Evolutionary conservation across 345 rosid species (phyloP).

Genomic region (Syzygium aromaticum): DNA sequence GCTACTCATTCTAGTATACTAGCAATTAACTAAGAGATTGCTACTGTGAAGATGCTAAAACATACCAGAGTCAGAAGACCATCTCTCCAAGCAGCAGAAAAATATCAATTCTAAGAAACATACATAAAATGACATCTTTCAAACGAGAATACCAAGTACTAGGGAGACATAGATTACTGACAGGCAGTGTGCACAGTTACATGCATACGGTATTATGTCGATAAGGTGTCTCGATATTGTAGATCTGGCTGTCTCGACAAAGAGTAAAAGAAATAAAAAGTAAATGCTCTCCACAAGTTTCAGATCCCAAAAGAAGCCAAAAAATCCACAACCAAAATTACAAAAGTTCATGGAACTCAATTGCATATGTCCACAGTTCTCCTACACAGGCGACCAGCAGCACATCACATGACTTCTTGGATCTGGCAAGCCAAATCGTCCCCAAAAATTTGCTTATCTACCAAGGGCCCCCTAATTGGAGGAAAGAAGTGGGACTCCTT

Average conservation of each 20-base stretch:
- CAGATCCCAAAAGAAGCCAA: not conserved
- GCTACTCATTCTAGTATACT: not conserved
- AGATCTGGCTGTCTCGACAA: not conserved
- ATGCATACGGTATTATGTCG: not conserved
- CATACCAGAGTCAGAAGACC: not conserved
- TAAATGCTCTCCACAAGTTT: not conserved
- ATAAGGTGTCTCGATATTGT: not conserved
- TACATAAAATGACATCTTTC: not conserved
- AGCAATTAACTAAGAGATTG: not conserved
- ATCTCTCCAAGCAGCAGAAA: not conserved
- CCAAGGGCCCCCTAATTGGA: not conserved
- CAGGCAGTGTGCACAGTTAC: not conserved
- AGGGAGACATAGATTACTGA: not conserved
- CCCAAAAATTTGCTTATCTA: not conserved
- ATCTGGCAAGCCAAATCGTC: not conserved
- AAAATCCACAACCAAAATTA: not conserved
- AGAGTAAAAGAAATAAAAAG: not conserved
- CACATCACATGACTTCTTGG: not conserved
- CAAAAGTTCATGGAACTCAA: not conserved
- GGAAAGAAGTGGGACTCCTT: not conserved
- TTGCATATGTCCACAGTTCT: not conserved
- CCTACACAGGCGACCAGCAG: not conserved
- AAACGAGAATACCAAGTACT: not conserved
- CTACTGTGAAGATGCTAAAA: not conserved
- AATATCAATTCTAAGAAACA: not conserved